Evolutionary conservation across 495 filamentous ascomycete genomes (phyloP), one percentile per base, ranked within the genome.

Genomic region (Ascobolus immersus): DNA sequence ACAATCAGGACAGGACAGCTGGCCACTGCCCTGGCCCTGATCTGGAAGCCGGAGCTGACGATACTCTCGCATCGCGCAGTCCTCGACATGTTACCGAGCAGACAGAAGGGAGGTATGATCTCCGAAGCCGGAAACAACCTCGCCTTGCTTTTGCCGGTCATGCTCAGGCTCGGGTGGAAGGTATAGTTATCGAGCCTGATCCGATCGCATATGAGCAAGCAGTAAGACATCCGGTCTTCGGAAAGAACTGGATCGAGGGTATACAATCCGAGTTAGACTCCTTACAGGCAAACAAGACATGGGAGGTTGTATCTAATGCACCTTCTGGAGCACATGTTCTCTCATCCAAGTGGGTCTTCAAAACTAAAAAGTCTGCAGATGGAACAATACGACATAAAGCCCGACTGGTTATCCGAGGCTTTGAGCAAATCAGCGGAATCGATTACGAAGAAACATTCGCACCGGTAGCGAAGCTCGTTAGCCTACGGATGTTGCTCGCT

Each of bases 381-480:
- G 6, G 25, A 2, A 12, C 25, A 28, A 28, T 12, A 28, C 2
- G 25, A 14, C 6, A 28, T 7, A 28, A 28, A 7, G 25, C 2
- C n/a, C n/a, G 25, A 28, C 25, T 28, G 4, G 25, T 28, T 2
- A 28, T 28, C 2, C n/a, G 15, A 14, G 25, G 25, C 6, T 12
- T 28, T 28, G 25, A 28, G 6, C 25, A 28, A 7, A 28, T 29
- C 0, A 19, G 38, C 20, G 33, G 40, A 3, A 33, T 37, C 8
- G 37, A 45, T 7, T 43, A 25, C n/a, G 10, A 28, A 1, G 40
- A 45, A 11, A 45, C 40, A 12, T 42, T 31, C 23, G 33, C 36
- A 4, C 39, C 36, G 4, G 39, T 42, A 3, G 21, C 22, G 0
- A 30, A 33, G 12, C 15, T 39, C 0, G 24, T 31, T 7, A 40